Base-by-base conservation (phyloP, 1,284 basidiomycete species). In the Schizopora paradoxa region DNA sequence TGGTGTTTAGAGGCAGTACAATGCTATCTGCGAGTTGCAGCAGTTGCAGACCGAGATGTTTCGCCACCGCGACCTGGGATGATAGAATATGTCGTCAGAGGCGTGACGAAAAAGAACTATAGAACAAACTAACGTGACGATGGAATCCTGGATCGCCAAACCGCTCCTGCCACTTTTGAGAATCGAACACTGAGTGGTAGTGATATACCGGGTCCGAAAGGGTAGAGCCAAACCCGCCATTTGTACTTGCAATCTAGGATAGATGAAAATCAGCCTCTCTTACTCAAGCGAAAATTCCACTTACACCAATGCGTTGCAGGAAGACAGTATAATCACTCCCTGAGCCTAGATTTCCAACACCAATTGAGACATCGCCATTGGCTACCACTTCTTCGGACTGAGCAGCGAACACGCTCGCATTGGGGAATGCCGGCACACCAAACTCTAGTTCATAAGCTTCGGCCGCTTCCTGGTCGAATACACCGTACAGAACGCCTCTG, bases 121-220 rank as follows among this genome's bases (percentile, higher is more conserved):
- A n/a, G n/a, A n/a, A n/a, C n/a, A n/a, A 14, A 63, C 69, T 40
- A 51, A 79, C 77, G 61, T 89, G 85, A 29, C 77, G 73, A 51
- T 74, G 63, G 66, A 87, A 91, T 3, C 73, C 74, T 1, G 84
- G 81, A 59, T 91, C 89, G 39, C 77, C 83, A 53, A 79, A 91
- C 31, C 72, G 56, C 51, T 83, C 76, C 63, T 83, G 77, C 84
- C 83, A 91, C 39, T 71, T 65, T 56, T 80, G 72, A 5, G 77
- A 76, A 61, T 91, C 89, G 59, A 80, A 91, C 53, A 88, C 73
- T 6, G 81, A 84, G 61, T 84, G 80, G 58, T 86, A 87, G 59
- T 87, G 86, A 57, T 86, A 87, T 2, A 81, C 77, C 2, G 87
- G 69, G 55, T 86, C 83, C 37, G 63, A 62, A 13, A 58, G 58